A percentile compares a stretch with the other conserved stretches of the same genome.
Evolutionary conservation across 2,329 filamentous ascomycete genomes (phyloP).

Genomic region (Pyrenophora graminea): DNA sequence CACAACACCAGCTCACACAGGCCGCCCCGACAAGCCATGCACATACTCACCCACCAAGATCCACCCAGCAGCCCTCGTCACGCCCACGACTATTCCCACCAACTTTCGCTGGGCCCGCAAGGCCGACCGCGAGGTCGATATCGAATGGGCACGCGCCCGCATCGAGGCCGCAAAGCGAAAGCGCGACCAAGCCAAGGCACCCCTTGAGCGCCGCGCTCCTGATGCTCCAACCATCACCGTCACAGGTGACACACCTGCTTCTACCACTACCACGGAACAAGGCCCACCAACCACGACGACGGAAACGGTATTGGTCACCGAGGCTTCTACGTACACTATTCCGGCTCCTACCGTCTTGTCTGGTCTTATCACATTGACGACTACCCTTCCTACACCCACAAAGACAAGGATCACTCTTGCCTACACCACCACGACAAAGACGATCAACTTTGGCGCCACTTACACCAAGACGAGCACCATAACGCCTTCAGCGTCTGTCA

Average conservation of each 20-base stretch:
- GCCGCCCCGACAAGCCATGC: conserved; percentile 41
- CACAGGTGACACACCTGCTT: conserved; percentile 35
- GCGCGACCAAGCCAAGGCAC: conserved; percentile 26
- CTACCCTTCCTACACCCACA: conserved; percentile 44
- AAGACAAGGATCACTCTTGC: conserved; percentile 38
- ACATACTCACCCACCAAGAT: conserved; percentile 43
- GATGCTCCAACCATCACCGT: conserved; percentile 43
- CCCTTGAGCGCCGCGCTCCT: conserved; percentile 40
- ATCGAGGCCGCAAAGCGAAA: conserved; percentile 42
- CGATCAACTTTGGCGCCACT: conserved; percentile 42
- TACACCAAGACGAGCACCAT: conserved; percentile 42
- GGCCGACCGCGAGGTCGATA: conserved; percentile 35
- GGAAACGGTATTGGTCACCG: conserved; percentile 30
- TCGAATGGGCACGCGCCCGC: conserved; percentile 42
- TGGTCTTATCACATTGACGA: conserved; percentile 38
- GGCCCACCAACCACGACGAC: conserved; percentile 29
- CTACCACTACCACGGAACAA: conserved; percentile 32
- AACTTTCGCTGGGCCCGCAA: conserved; percentile 30
- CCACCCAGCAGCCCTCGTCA: conserved; percentile 36
- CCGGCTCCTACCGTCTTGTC: conserved; percentile 44
- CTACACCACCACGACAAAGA: conserved; percentile 37
- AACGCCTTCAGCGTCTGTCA: conserved; percentile 42
- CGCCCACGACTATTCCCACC: conserved; percentile 30
- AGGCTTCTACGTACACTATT: conserved; percentile 34
- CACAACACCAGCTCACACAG: conserved; percentile 37